Conservation (phyloP, 2,329 filamentous ascomycete genomes). For the Raffaelea ambrosiae region DNA sequence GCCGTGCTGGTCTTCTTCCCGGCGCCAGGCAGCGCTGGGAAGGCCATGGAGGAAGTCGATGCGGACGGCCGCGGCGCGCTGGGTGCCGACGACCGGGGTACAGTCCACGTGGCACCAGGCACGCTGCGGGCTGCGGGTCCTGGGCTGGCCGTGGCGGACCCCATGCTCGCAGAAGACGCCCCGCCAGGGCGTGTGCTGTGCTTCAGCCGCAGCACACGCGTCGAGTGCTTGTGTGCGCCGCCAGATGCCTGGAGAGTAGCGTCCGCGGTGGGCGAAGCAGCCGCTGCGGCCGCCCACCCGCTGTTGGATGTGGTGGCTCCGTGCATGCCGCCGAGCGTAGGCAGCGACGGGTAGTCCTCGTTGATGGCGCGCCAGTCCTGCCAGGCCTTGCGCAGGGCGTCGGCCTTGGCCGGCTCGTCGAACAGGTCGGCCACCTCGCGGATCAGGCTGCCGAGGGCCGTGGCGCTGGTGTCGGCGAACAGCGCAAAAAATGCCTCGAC, state of each 20-base stretch:
- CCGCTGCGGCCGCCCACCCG: conserved; percentile 53
- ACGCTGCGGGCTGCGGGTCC: conserved; percentile 7
- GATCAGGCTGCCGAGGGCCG: conserved; percentile 78
- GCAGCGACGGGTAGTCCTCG: conserved; percentile 87
- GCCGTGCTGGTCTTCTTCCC: too few species aligned
- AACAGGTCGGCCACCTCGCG: conserved; percentile 90
- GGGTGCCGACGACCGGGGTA: conserved; percentile 13
- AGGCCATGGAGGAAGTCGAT: conserved; percentile 27
- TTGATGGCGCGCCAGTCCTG: conserved; percentile 94
- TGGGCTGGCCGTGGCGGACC: conserved; percentile 9
- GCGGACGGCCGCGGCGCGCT: conserved; percentile 13
- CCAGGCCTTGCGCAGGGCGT: conserved; percentile 73
- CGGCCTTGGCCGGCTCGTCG: conserved; percentile 69
- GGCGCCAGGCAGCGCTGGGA: conserved; percentile 32
- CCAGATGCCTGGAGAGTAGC: conserved; percentile 18
- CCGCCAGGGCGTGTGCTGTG: conserved; percentile 41
- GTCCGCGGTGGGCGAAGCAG: conserved; percentile 48
- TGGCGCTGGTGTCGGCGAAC: conserved; percentile 68
- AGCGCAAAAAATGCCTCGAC: conserved; percentile 83
- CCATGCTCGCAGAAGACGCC: conserved; percentile 8
- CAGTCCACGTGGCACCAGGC: conserved; percentile 15
- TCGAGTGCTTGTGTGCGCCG: conserved; percentile 38
- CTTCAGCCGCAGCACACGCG: conserved; percentile 49
- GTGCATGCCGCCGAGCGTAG: conserved; percentile 62
- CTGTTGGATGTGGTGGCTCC: conserved; percentile 48